Evolutionary conservation across 345 rosid genomes (phyloP).

Genomic region (Citrus glauca): DNA sequence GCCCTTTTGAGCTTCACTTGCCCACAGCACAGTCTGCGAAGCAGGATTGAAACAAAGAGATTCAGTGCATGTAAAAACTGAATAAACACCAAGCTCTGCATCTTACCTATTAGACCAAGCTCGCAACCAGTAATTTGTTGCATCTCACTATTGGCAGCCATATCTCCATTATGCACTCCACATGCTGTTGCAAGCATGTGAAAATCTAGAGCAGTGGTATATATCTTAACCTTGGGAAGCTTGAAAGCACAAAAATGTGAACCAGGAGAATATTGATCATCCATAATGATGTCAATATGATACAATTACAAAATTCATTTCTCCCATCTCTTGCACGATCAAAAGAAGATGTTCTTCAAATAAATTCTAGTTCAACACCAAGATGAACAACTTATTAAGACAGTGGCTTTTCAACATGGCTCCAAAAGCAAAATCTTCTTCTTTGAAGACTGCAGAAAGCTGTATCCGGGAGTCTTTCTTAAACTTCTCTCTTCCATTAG

Average conservation of each 20-base stretch:
- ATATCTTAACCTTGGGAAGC: constrained; percentile 1
- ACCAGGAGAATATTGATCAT: not conserved
- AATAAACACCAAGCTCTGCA: not conserved
- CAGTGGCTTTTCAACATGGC: constrained; percentile 14
- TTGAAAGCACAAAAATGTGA: not conserved
- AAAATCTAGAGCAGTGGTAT: not conserved
- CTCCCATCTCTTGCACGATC: not conserved
- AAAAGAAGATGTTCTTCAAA: not conserved
- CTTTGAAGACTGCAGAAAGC: constrained; percentile 38
- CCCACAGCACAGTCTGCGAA: not conserved
- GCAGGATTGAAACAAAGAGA: not conserved
- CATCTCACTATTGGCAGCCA: not conserved
- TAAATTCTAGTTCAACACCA: not conserved
- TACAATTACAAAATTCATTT: not conserved
- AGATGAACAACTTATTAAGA: not conserved
- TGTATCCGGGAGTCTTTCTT: constrained; percentile 55
- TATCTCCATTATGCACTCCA: not conserved
- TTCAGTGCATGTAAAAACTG: not conserved
- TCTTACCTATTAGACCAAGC: not conserved
- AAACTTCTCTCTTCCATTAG: constrained; percentile 47
- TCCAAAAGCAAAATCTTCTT: constrained; percentile 19
- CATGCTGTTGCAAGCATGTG: not conserved
- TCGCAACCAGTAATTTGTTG: not conserved
- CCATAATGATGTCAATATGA: not conserved
- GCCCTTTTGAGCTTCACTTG: not conserved